Evolutionary conservation across 202 grass and related monocot species (phyloP).

Genomic region (Zoysia matrella): DNA sequence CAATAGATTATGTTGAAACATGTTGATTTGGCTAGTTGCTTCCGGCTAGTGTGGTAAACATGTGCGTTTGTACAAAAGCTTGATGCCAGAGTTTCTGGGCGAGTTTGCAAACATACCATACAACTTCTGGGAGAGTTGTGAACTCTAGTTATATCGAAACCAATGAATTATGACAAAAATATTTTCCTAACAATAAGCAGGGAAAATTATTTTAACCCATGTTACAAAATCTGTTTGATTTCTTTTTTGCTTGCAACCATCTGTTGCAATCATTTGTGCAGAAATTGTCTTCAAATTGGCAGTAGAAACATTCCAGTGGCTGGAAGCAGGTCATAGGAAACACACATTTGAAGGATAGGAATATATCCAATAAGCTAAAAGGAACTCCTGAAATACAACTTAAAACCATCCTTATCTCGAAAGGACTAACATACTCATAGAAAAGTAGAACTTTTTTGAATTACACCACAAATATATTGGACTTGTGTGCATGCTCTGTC

Average conservation of each 20-base stretch:
- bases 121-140: not conserved
- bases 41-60: not conserved
- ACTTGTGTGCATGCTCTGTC: not conserved
- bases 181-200: not conserved
- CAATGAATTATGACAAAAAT: not conserved
- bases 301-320: not conserved
- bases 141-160: not conserved
- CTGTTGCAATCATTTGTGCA: too few relatives aligned
- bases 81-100: not conserved
- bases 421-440: conserved; percentile 15
- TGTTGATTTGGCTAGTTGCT: not conserved
- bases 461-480: conserved; percentile 28
- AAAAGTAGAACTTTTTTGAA: conserved; percentile 43
- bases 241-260: too few relatives aligned
- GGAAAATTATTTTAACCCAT: not conserved
- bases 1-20: not conserved
- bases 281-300: not conserved
- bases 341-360: too few relatives aligned
- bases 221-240: too few relatives aligned
- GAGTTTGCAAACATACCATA: too few relatives aligned
- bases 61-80: not conserved
- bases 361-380: not conserved
- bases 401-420: not conserved
- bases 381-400: conserved; percentile 17
- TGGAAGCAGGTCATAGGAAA: not conserved